These are phyloP conservation scores for Colletotrichum filicis DNA, from an alignment of 2,329 filamentous ascomycete genomes.

Conservation along the genomic window DNA sequence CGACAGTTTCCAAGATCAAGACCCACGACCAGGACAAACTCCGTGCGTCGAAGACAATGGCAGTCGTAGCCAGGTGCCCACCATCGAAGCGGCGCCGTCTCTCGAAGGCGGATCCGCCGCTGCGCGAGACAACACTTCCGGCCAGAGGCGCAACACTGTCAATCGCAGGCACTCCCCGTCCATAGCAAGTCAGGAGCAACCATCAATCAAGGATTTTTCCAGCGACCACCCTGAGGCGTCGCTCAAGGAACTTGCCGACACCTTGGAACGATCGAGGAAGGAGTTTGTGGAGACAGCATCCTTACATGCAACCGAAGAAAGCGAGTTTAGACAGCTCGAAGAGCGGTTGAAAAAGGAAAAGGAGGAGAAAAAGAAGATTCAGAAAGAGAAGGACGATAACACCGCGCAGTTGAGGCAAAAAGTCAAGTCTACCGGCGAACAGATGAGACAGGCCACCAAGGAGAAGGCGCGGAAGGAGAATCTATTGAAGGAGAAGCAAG, in stretches of 20 bases:
- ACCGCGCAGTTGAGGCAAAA: conserved; percentile 87
- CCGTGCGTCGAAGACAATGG: conserved; percentile 54
- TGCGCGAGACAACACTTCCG: conserved; percentile 70
- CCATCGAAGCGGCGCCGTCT: conserved; percentile 70
- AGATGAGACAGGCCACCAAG: conserved; percentile 84
- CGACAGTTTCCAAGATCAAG: conserved; percentile 65
- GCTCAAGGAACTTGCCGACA: conserved; percentile 82
- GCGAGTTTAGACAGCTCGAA: conserved; percentile 73
- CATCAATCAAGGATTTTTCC: conserved; percentile 51
- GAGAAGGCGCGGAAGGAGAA: conserved; percentile 83
- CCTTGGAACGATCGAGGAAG: conserved; percentile 80
- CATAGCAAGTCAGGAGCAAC: conserved; percentile 56
- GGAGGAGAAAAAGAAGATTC: conserved; percentile 78
- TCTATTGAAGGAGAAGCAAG: conserved; percentile 73
- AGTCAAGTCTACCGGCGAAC: conserved; percentile 81
- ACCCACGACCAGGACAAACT: conserved; percentile 45
- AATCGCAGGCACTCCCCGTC: conserved; percentile 74
- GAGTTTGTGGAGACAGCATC: conserved; percentile 85
- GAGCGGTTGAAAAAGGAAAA: conserved; percentile 80
- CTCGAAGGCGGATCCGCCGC: conserved; percentile 71
- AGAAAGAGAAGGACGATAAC: conserved; percentile 91
- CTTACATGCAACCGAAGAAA: conserved; percentile 77
- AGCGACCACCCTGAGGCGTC: conserved; percentile 72
- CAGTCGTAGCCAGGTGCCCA: conserved; percentile 61
- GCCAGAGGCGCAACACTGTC: conserved; percentile 72